Evolutionary conservation across 805 yeast genomes (phyloP), one percentile per base, ranked within the genome.

Genomic region (Ogataea zsoltii): DNA sequence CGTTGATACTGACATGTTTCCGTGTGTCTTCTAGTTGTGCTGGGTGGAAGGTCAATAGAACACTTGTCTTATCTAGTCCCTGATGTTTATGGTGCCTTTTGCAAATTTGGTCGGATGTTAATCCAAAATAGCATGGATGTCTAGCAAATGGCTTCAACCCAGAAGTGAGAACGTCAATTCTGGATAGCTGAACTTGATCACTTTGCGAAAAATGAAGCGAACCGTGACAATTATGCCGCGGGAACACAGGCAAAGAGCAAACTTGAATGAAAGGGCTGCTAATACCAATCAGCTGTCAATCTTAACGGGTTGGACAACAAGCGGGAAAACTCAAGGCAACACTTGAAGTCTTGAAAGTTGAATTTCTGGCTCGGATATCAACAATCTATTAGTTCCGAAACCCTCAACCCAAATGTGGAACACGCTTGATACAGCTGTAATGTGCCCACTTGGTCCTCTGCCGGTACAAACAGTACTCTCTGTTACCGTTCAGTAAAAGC

Each of bases 1-100:
- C 23, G 43, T 16, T 31, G 43, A 40, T 31, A 40, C 43, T 19
- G 43, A 40, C 43, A 40, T 40, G n/a, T 11, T 38, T 3, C 7
- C n/a, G 10, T 25, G 28, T 25, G 11, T 25, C 11, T 25, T 25
- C 10, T 7, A 25, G 11, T 25, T 11, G 7, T 25, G 7, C 6
- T n/a, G 32, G 7, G 32, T 10, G 32, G n/a, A n/a, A n/a, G n/a
- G n/a, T n/a, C n/a, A n/a, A n/a, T n/a, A n/a, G n/a, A n/a, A n/a
- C n/a, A n/a, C n/a, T n/a, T n/a, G n/a, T n/a, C n/a, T n/a, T n/a
- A n/a, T n/a, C n/a, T n/a, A n/a, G n/a, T n/a, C n/a, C n/a, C n/a
- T n/a, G n/a, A n/a, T n/a, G n/a, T n/a, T n/a, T n/a, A n/a, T n/a
- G n/a, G n/a, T n/a, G n/a, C n/a, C n/a, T n/a, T n/a, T n/a, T 21